Evolutionary conservation across 371 early-diverging fungal genomes (phyloP), one percentile per base, ranked within the genome.

Genomic region (Apophysomyces trapeziformis): DNA sequence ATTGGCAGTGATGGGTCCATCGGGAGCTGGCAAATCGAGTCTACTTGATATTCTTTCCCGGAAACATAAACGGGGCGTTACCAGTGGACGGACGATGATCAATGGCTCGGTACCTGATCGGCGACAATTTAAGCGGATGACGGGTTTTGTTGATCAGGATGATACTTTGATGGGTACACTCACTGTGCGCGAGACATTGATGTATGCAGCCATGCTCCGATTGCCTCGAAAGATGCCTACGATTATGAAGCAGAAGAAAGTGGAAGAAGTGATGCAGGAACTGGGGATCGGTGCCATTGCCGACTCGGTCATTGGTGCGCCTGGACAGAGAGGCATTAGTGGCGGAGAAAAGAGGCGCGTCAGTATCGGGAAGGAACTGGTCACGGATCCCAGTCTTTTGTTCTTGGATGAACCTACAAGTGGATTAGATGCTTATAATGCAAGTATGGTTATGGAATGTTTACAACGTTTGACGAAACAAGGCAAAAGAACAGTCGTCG

Each of bases 311-410:
- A 86, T 94, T 38, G 95, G 94, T 13, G 83, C 78, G 6, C 77
- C 86, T 38, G 87, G 88, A 1, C 77, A 79, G 16, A 84, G 93
- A 11, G 95, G 95, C 5, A 95, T 97, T 57, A 92, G 92, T 63
- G 97, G 97, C 0, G 99, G 98, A 12, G 97, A 99, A 75, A 95
- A 94, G 77, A 85, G 96, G 60, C 87, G 98, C 46, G 95, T 96
- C 0, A 92, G 94, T 32, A 96, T 99, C 65, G 99, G 95, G 11
- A 90, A 91, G 56, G 96, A 95, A 64, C 76, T 95, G 37, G 91
- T 95, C 7, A 92, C 94, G 0, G 89, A 88, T 2, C 96, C 96
- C 1, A 86, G 89, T 36, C 89, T 94, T 26, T 70, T 95, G 63
- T 96, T 94, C 77, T 77, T 95, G 67, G 95, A 92, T 70, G 96